Percentiles rank a stretch among this genome's conserved stretches.
Evolutionary conservation across 257 asterid species (phyloP).

Genomic region (Ocimum tenuiflorum): DNA sequence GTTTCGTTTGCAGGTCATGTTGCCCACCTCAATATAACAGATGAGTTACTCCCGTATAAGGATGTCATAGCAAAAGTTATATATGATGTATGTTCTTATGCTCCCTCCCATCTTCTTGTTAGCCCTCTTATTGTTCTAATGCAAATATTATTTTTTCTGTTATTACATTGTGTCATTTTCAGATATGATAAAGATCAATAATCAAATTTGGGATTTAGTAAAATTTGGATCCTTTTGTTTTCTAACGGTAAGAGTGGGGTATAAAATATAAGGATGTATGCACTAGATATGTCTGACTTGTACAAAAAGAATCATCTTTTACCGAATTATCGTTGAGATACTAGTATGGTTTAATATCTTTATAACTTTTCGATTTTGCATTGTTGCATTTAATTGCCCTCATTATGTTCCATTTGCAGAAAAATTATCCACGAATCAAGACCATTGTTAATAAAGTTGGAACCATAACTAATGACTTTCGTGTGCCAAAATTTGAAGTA

Average conservation of each 20-base stretch:
- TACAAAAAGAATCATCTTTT: background rate
- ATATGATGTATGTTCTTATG: conserved; percentile 59
- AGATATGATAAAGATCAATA: background rate
- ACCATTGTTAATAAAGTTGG: conserved; percentile 91
- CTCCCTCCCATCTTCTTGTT: background rate
- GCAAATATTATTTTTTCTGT: conserved; percentile 7
- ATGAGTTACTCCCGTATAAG: conserved; percentile 77
- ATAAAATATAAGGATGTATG: background rate
- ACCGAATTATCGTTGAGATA: background rate
- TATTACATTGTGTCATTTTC: background rate
- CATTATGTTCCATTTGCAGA: conserved; percentile 37
- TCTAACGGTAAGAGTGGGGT: background rate
- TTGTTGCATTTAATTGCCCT: background rate
- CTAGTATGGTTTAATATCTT: background rate
- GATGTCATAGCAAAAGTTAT: conserved; percentile 81
- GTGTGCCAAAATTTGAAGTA: conserved; percentile 90
- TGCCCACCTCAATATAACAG: conserved; percentile 84
- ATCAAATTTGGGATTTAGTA: conserved; percentile 8
- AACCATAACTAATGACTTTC: conserved; percentile 71
- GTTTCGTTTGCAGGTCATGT: conserved; percentile 67
- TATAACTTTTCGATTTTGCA: background rate
- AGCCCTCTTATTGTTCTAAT: background rate
- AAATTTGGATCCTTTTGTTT: conserved; percentile 4
- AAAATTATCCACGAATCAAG: conserved; percentile 84
- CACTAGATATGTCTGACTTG: background rate